A percentile compares a stretch with the other conserved stretches of the same genome.
Conservation (phyloP, 2,329 filamentous ascomycete species). For the Paradendryphiella salina region DNA sequence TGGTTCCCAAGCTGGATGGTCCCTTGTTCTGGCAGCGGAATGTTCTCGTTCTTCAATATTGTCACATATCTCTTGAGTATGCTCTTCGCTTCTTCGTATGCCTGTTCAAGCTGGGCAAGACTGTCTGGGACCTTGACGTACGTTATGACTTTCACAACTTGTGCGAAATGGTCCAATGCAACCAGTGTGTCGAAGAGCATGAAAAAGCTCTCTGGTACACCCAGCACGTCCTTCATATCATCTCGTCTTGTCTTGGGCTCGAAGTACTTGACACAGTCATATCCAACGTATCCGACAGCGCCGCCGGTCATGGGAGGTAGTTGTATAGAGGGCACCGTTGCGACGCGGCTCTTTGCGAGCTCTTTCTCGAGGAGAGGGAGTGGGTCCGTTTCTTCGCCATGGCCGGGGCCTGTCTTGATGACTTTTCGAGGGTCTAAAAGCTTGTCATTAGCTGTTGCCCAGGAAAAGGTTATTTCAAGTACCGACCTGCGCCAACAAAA, state of each 20-base stretch:
- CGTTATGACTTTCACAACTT: constrained; percentile 89
- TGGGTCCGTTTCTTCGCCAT: constrained; percentile 83
- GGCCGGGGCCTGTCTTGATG: constrained; percentile 82
- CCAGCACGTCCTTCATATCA: constrained; percentile 82
- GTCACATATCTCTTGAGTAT: constrained; percentile 69
- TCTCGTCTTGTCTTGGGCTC: constrained; percentile 93
- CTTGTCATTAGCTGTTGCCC: constrained; percentile 2
- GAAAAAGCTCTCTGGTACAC: constrained; percentile 91
- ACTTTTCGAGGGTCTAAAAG: constrained; percentile 68
- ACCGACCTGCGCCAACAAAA: constrained; percentile 79
- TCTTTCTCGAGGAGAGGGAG: constrained; percentile 80
- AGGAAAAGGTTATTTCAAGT: constrained; percentile 23
- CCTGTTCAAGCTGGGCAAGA: constrained; percentile 61
- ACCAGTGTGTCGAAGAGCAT: constrained; percentile 97
- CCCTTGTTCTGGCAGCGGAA: constrained; percentile 74
- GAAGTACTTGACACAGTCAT: constrained; percentile 97
- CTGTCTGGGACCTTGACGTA: constrained; percentile 71
- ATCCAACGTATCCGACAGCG: constrained; percentile 94
- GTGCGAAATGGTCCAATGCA: constrained; percentile 92
- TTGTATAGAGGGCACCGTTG: constrained; percentile 77
- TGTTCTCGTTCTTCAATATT: constrained; percentile 72
- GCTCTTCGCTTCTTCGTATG: constrained; percentile 69
- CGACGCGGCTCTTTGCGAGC: constrained; percentile 75
- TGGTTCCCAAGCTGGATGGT: constrained; percentile 73
- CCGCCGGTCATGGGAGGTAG: constrained; percentile 88